Conservation (phyloP, 2,329 filamentous ascomycete genomes). For the Fonsecaea pugnacius region DNA sequence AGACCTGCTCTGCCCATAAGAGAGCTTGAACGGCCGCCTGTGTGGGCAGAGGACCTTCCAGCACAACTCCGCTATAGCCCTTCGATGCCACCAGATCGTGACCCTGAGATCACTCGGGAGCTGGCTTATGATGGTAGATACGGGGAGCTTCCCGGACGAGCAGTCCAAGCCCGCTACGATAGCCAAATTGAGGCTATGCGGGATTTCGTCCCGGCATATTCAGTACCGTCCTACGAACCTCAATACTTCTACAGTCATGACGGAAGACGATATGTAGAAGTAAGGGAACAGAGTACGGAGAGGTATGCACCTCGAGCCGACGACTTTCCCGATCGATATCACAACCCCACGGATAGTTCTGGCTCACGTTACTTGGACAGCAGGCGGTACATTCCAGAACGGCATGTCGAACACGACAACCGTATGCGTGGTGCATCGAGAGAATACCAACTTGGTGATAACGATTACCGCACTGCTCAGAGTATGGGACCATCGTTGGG, state of each 20-base stretch:
- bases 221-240: constrained; percentile 6
- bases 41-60: not conserved
- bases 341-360: not conserved
- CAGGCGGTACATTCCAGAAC: constrained; percentile 3
- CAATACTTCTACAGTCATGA: constrained; percentile 15
- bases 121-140: constrained; percentile 5
- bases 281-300: not conserved
- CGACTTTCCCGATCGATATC: not conserved
- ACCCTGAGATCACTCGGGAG: not conserved
- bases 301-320: not conserved
- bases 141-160: constrained; percentile 6
- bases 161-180: constrained; percentile 7
- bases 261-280: constrained; percentile 15
- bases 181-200: not conserved
- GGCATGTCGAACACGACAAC: constrained; percentile 1
- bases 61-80: not conserved
- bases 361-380: not conserved
- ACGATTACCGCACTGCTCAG: not conserved
- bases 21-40: not conserved
- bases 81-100: not conserved
- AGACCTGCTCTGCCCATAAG: constrained; percentile 15
- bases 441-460: constrained; percentile 2
- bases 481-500: not conserved
- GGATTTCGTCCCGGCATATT: not conserved
- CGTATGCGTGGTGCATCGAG: not conserved